Conservation (phyloP, 2,329 filamentous ascomycete genomes). For the Fragosphaeria purpurea region DNA sequence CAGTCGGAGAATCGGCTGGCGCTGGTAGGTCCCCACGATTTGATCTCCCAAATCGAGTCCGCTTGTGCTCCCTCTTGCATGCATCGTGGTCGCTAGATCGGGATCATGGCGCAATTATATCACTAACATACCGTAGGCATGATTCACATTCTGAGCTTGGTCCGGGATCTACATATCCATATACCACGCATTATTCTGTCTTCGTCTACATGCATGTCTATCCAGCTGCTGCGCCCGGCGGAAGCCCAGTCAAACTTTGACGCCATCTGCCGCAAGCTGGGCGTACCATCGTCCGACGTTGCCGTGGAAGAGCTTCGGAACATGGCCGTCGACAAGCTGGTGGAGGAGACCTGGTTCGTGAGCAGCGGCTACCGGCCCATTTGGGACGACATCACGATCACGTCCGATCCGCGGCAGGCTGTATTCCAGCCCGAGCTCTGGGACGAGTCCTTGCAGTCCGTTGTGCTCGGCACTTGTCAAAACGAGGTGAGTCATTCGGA, state of each 20-base stretch:
- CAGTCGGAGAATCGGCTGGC: conserved; percentile 3
- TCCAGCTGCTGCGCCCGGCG: background rate
- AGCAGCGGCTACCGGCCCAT: conserved; percentile 1
- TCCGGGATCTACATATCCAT: conserved; percentile 1
- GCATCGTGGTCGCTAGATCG: background rate
- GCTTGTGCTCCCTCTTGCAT: background rate
- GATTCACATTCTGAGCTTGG: background rate
- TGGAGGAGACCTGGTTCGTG: background rate
- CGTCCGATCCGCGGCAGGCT: background rate
- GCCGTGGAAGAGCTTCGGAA: background rate
- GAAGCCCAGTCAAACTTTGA: conserved; percentile 3
- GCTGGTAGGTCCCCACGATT: background rate
- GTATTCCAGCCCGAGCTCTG: background rate
- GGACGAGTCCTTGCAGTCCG: background rate
- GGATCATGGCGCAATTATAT: too few relatives aligned
- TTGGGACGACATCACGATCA: conserved; percentile 5
- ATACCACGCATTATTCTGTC: conserved; percentile 2
- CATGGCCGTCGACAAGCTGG: background rate
- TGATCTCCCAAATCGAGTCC: background rate
- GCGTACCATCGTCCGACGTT: background rate
- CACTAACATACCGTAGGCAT: background rate
- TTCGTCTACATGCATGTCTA: conserved; percentile 4
- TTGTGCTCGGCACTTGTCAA: conserved; percentile 1
- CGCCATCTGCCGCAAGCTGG: background rate
- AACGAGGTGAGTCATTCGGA: background rate